These are phyloP conservation scores for Globisporangium yorkense DNA, from an alignment of 352 stramenopile genomes.

Conservation along the genomic window DNA sequence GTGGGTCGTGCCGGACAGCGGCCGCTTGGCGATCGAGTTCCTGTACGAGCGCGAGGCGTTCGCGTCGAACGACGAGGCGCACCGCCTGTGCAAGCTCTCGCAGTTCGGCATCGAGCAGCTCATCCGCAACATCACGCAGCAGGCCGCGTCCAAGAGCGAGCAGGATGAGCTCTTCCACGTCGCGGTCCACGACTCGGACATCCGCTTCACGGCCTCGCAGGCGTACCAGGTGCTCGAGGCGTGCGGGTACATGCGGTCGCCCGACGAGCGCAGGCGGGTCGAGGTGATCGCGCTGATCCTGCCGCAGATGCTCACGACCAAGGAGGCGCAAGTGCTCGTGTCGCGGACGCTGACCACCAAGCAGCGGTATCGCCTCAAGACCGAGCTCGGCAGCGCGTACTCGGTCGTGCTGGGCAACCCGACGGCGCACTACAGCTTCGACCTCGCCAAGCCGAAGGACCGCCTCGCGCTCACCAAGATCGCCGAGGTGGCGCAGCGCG, in stretches of 20 bases:
- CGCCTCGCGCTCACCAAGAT: constrained; percentile 71
- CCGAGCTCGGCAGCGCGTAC: constrained; percentile 78
- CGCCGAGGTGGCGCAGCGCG: constrained; percentile 75
- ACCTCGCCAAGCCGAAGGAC: constrained; percentile 72
- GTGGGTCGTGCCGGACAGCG: constrained; percentile 60
- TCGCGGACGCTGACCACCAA: constrained; percentile 56
- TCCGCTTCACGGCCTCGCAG: constrained; percentile 72
- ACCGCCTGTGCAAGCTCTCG: constrained; percentile 53
- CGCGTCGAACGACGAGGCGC: constrained; percentile 43
- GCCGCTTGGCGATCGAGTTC: constrained; percentile 70
- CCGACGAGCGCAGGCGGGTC: constrained; percentile 38
- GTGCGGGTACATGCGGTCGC: constrained; percentile 54
- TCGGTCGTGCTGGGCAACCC: constrained; percentile 80
- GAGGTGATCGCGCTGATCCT: constrained; percentile 67
- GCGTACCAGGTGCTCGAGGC: constrained; percentile 78
- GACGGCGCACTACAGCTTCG: constrained; percentile 76
- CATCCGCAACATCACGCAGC: constrained; percentile 59
- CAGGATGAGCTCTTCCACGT: constrained; percentile 77
- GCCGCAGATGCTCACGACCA: constrained; percentile 79
- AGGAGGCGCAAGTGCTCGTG: constrained; percentile 70
- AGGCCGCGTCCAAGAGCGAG: constrained; percentile 50
- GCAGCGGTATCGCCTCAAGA: constrained; percentile 73
- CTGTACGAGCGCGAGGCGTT: constrained; percentile 73
- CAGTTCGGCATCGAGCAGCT: constrained; percentile 61
- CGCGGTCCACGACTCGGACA: constrained; percentile 69